Percentiles rank a stretch among this genome's conserved stretches.
Evolutionary conservation across 176 grass and related monocot species (phyloP).

Genomic region (Triticum urartu): DNA sequence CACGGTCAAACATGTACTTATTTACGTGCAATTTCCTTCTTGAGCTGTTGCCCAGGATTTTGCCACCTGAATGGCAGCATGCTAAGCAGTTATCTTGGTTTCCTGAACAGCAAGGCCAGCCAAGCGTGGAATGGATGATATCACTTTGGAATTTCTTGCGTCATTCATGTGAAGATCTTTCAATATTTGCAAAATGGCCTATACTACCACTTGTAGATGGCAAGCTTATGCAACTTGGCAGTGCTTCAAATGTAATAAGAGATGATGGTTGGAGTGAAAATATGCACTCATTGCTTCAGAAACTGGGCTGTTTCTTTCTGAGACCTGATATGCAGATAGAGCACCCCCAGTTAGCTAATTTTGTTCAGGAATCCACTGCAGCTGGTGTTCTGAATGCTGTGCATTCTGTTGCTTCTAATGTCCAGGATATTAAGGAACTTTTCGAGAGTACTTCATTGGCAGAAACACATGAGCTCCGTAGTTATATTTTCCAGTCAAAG

Average conservation of each 20-base stretch:
- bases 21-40: conserved; percentile 74
- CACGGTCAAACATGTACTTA: conserved; percentile 61
- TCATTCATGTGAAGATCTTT: conserved; percentile 76
- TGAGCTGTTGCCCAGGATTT: conserved; percentile 85
- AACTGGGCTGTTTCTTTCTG: conserved; percentile 82
- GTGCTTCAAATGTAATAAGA: conserved; percentile 90
- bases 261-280: conserved; percentile 96
- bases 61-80: conserved; percentile 91
- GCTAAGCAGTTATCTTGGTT: conserved; percentile 71
- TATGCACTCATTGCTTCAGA: conserved; percentile 86
- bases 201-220: conserved; percentile 81
- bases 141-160: conserved; percentile 83
- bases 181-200: conserved; percentile 84
- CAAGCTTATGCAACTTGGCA: conserved; percentile 66
- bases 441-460: conserved; percentile 61
- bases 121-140: conserved; percentile 78
- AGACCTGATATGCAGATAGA: conserved; percentile 74
- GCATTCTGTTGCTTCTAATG: conserved; percentile 59
- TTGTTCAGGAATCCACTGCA: conserved; percentile 84
- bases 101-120: conserved; percentile 75
- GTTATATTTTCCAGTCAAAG: conserved; percentile 97
- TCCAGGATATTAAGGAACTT: conserved; percentile 52
- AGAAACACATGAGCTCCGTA: conserved; percentile 85
- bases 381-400: conserved; percentile 86
- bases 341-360: conserved; percentile 73